Percentiles rank a stretch among this genome's conserved stretches.
phyloP scores from a whole-genome alignment of 2,329 filamentous ascomycete genomes.

The Aspergillus novoparasiticus region DNA sequence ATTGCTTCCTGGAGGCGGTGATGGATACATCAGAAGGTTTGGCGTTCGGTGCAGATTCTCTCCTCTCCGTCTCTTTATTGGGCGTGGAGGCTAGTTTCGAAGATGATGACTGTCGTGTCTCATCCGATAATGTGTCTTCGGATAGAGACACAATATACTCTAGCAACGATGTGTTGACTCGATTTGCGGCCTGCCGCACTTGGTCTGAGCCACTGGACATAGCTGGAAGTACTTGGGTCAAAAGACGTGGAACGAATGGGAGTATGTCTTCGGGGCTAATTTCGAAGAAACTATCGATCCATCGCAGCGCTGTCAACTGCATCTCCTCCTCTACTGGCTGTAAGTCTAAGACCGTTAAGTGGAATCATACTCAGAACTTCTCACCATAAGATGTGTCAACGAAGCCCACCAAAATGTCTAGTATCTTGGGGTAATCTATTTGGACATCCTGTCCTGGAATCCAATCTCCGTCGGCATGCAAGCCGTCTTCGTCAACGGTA shows the following conservation, averaged over 20 bases:
- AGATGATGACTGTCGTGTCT: constrained; percentile 38
- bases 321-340: constrained; percentile 75
- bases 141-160: constrained; percentile 91
- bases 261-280: constrained; percentile 97
- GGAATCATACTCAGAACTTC: background rate
- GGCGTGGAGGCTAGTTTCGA: constrained; percentile 46
- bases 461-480: constrained; percentile 85
- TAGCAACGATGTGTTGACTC: constrained; percentile 89
- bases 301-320: constrained; percentile 83
- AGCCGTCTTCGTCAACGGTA: constrained; percentile 55
- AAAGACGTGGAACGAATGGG: constrained; percentile 86
- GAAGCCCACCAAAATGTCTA: constrained; percentile 88
- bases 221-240: constrained; percentile 88
- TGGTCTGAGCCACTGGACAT: constrained; percentile 90
- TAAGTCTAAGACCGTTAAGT: background rate
- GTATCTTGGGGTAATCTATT: constrained; percentile 86
- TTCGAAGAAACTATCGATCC: constrained; percentile 95
- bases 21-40: constrained; percentile 30
- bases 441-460: constrained; percentile 95
- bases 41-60: constrained; percentile 45
- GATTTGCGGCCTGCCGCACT: constrained; percentile 82
- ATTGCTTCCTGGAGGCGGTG: constrained; percentile 34
- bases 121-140: constrained; percentile 60
- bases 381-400: constrained; percentile 78
- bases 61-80: constrained; percentile 43